Evolutionary conservation across 495 filamentous ascomycete genomes (phyloP).

Genomic region (Neurospora africana): DNA sequence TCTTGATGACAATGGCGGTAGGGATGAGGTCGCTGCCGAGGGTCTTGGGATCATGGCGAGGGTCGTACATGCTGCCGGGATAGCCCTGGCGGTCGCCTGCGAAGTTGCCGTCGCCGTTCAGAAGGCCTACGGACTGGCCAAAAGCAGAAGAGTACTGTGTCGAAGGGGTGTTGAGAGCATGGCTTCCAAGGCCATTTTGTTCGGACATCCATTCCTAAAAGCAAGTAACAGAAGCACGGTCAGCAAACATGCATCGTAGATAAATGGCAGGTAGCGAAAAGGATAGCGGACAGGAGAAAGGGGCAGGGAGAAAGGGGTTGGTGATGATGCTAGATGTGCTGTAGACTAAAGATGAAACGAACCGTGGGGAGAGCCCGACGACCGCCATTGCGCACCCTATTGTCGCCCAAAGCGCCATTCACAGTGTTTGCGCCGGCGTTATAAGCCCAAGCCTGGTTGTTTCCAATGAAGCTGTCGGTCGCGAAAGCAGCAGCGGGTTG

Average conservation of each 20-base stretch:
- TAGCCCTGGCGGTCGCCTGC: constrained; percentile 20
- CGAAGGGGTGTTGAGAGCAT: constrained; percentile 27
- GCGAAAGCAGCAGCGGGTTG: constrained; percentile 36
- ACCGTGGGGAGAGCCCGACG: constrained; percentile 40
- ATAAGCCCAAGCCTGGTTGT: constrained; percentile 42
- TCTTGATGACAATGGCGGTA: constrained; percentile 98
- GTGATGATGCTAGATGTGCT: neutral
- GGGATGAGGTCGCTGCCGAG: constrained; percentile 70
- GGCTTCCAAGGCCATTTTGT: constrained; percentile 30
- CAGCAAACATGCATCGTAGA: neutral
- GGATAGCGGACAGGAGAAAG: neutral
- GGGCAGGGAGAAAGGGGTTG: neutral
- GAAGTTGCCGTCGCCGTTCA: constrained; percentile 21
- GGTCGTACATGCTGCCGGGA: constrained; percentile 20
- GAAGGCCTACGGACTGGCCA: constrained; percentile 17
- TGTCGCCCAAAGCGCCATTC: constrained; percentile 38
- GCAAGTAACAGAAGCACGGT: constrained; percentile 2
- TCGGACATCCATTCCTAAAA: constrained; percentile 39
- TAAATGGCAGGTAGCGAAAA: neutral
- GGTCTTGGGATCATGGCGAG: constrained; percentile 23
- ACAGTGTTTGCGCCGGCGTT: constrained; percentile 35
- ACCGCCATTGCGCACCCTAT: constrained; percentile 32
- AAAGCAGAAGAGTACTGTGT: constrained; percentile 20
- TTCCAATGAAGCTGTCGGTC: constrained; percentile 32
- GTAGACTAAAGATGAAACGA: constrained; percentile 15